These are phyloP conservation scores for Leccinum olivaceopallidum DNA, from an alignment of 768 basidiomycete species.

Conservation along the genomic window DNA sequence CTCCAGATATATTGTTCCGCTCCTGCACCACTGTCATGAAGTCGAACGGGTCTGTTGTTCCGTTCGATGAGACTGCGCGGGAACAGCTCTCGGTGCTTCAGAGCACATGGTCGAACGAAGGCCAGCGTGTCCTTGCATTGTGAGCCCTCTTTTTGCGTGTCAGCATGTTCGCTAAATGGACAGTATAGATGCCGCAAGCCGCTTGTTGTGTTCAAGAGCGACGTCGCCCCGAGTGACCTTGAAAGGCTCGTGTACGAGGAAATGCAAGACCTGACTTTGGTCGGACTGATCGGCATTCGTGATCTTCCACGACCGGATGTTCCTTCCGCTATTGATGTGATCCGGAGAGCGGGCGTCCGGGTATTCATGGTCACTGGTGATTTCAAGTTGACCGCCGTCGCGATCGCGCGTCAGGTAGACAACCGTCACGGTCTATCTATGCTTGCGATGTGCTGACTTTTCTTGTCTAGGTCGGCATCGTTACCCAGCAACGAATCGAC, in stretches of 20 bases:
- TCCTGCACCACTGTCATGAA: constrained; percentile 37
- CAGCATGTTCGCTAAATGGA: neutral
- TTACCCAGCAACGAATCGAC: constrained; percentile 42
- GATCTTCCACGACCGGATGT: constrained; percentile 60
- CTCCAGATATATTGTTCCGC: constrained; percentile 52
- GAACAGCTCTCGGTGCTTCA: constrained; percentile 31
- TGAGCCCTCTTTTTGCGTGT: constrained; percentile 9
- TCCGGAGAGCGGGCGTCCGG: constrained; percentile 50
- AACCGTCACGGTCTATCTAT: constrained; percentile 1
- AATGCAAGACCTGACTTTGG: constrained; percentile 42
- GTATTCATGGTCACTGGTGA: constrained; percentile 63
- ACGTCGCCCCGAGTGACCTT: constrained; percentile 25
- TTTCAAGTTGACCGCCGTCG: constrained; percentile 52
- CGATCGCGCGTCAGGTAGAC: constrained; percentile 48
- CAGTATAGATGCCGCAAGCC: constrained; percentile 31
- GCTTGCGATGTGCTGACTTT: neutral
- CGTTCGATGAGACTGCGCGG: constrained; percentile 29
- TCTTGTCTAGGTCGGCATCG: constrained; percentile 40
- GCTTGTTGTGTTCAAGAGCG: constrained; percentile 22
- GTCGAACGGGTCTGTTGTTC: constrained; percentile 33
- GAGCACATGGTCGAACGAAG: constrained; percentile 46
- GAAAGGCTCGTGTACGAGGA: constrained; percentile 42
- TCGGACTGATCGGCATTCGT: constrained; percentile 54
- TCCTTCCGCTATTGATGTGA: constrained; percentile 45
- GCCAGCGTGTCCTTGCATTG: constrained; percentile 56